Conservation (phyloP, 2,329 filamentous ascomycete species). For the Pseudogymnoascus pannorum region DNA sequence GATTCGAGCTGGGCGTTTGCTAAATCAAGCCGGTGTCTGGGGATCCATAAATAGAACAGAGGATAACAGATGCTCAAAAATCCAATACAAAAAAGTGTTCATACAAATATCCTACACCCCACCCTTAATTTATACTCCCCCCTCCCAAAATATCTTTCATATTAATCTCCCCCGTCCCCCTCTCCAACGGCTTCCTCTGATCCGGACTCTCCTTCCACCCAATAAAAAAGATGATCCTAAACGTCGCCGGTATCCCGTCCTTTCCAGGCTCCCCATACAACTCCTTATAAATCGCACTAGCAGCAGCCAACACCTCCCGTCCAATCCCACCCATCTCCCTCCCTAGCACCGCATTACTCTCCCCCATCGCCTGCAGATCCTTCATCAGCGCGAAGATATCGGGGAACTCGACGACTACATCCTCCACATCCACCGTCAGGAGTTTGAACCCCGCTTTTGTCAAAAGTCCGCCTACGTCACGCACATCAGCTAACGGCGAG, state of each 20-base stretch:
- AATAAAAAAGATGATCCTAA: conserved; percentile 96
- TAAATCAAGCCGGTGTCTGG: background rate
- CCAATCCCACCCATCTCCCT: conserved; percentile 71
- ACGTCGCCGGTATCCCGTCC: conserved; percentile 70
- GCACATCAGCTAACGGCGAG: conserved; percentile 84
- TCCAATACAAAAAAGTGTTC: background rate
- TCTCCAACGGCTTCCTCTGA: conserved; percentile 70
- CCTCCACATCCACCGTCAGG: conserved; percentile 93
- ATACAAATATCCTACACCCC: conserved; percentile 3
- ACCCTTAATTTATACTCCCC: conserved; percentile 13
- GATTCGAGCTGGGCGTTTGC: background rate
- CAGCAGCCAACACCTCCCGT: conserved; percentile 78
- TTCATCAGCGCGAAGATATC: conserved; percentile 85
- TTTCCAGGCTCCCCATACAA: conserved; percentile 69
- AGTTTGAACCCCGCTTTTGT: conserved; percentile 88
- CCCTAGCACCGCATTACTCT: conserved; percentile 82
- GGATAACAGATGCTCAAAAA: background rate
- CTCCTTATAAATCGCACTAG: conserved; percentile 79
- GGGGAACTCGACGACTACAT: conserved; percentile 92
- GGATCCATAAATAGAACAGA: background rate
- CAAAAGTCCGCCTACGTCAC: conserved; percentile 81
- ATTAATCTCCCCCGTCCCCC: conserved; percentile 81
- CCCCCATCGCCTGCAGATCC: conserved; percentile 93
- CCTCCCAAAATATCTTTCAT: conserved; percentile 70
- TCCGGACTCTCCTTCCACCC: conserved; percentile 84